Percentiles rank a stretch among this genome's conserved stretches.
phyloP scores from a whole-genome alignment of 176 grass and related monocot species.

The Ensete ventricosum region DNA sequence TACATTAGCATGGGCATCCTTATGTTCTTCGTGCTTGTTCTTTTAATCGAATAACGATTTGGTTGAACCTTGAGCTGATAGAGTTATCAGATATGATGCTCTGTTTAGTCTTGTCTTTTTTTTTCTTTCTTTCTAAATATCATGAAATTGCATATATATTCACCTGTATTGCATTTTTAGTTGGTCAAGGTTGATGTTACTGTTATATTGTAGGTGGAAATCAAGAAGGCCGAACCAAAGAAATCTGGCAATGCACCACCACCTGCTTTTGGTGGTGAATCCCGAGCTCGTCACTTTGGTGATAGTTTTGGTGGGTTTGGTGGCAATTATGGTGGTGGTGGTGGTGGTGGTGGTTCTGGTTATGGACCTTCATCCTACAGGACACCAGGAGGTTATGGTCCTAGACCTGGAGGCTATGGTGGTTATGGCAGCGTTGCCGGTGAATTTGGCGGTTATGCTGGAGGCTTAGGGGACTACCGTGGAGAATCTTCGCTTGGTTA shows the following conservation, averaged over 20 bases:
- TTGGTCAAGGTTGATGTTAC: constrained; percentile 20
- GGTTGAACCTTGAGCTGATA: too few relatives aligned
- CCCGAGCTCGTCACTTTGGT: constrained; percentile 37
- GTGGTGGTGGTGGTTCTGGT: constrained; percentile 38
- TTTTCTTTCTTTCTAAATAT: not conserved
- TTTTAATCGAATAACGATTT: too few relatives aligned
- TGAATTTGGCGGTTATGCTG: constrained; percentile 31
- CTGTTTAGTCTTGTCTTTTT: constrained; percentile 6
- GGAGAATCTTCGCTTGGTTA: constrained; percentile 43
- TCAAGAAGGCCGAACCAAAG: constrained; percentile 98
- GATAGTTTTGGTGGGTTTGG: constrained; percentile 49
- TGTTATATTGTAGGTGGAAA: constrained; percentile 85
- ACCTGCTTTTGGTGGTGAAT: constrained; percentile 42
- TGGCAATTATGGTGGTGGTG: constrained; percentile 37
- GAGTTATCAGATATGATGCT: not conserved
- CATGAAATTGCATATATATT: constrained; percentile 19
- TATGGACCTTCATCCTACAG: constrained; percentile 46
- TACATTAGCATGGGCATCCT: constrained; percentile 15
- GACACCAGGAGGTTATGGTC: constrained; percentile 52
- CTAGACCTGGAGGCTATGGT: constrained; percentile 49
- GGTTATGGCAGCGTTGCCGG: constrained; percentile 23
- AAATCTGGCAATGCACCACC: constrained; percentile 63
- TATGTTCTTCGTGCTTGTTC: not conserved
- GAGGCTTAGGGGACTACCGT: constrained; percentile 47
- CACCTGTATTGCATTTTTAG: constrained; percentile 19